These are phyloP conservation scores for Cercospora janseana DNA, from an alignment of 2,329 filamentous ascomycete species.

Conservation along the genomic window DNA sequence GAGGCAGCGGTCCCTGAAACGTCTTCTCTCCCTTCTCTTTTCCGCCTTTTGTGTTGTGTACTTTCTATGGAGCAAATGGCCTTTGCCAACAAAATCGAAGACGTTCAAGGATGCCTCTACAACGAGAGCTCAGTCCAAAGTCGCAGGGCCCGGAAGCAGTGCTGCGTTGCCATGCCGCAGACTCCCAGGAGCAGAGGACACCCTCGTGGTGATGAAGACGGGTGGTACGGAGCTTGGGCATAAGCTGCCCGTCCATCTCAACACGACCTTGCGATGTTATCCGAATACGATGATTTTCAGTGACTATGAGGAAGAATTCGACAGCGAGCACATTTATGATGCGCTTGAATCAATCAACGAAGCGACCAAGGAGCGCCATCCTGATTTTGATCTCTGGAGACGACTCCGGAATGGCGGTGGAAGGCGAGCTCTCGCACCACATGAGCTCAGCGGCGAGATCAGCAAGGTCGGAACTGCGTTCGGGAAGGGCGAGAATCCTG, in stretches of 20 bases:
- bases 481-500: slow-evolving; percentile 32
- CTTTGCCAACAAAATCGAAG: neutral
- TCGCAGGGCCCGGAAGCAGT: neutral
- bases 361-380: slow-evolving; percentile 21
- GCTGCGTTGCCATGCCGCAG: slow-evolving; percentile 18
- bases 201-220: slow-evolving; percentile 53
- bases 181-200: slow-evolving; percentile 43
- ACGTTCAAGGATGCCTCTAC: no score
- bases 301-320: slow-evolving; percentile 40
- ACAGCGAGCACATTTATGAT: slow-evolving; percentile 37
- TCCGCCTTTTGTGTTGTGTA: neutral
- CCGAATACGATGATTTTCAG: slow-evolving; percentile 40
- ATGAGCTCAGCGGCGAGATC: slow-evolving; percentile 26
- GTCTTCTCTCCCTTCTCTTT: neutral
- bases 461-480: slow-evolving; percentile 11
- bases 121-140: no score
- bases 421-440: slow-evolving; percentile 19
- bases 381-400: slow-evolving; percentile 31
- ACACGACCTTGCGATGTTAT: slow-evolving; percentile 39
- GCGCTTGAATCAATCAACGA: slow-evolving; percentile 28
- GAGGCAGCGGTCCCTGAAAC: neutral
- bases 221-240: slow-evolving; percentile 37
- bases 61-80: neutral
- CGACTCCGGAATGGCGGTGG: slow-evolving; percentile 23
- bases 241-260: slow-evolving; percentile 36